Conservation (phyloP, 2,329 filamentous ascomycete species). For the Fusarium paranaense region DNA sequence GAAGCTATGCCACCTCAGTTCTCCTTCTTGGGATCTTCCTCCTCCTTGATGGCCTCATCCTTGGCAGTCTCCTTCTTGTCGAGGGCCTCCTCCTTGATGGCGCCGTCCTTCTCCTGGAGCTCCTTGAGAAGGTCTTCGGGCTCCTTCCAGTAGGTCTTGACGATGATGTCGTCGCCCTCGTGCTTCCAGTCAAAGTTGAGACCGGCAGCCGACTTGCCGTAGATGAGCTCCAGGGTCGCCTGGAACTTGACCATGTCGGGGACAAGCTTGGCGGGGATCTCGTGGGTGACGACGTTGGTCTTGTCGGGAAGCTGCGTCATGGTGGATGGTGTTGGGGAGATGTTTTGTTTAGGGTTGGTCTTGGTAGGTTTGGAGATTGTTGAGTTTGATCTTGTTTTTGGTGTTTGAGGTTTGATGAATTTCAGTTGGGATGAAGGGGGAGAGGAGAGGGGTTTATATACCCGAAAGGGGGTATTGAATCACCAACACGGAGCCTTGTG, state of each 20-base stretch:
- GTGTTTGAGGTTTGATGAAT: background rate
- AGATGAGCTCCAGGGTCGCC: background rate
- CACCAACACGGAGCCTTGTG: background rate
- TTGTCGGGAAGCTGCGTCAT: conserved; percentile 6
- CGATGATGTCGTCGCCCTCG: background rate
- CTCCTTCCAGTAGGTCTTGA: background rate
- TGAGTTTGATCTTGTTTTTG: background rate
- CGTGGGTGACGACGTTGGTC: background rate
- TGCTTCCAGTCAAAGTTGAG: conserved; percentile 3
- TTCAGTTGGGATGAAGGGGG: background rate
- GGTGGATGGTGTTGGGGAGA: background rate
- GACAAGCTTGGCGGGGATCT: conserved; percentile 2
- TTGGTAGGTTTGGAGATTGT: background rate
- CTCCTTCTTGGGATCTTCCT: background rate
- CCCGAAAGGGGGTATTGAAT: background rate
- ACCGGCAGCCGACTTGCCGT: background rate
- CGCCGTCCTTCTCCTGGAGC: background rate
- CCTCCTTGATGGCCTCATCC: background rate
- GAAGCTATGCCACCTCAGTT: background rate
- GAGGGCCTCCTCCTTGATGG: background rate
- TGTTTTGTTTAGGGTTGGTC: background rate
- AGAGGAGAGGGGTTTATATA: background rate
- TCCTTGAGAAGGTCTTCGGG: conserved; percentile 1
- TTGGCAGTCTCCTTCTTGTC: background rate
- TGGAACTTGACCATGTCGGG: conserved; percentile 5